phyloP scores from a whole-genome alignment of 129 eudicot species.

The Daucus carota region DNA sequence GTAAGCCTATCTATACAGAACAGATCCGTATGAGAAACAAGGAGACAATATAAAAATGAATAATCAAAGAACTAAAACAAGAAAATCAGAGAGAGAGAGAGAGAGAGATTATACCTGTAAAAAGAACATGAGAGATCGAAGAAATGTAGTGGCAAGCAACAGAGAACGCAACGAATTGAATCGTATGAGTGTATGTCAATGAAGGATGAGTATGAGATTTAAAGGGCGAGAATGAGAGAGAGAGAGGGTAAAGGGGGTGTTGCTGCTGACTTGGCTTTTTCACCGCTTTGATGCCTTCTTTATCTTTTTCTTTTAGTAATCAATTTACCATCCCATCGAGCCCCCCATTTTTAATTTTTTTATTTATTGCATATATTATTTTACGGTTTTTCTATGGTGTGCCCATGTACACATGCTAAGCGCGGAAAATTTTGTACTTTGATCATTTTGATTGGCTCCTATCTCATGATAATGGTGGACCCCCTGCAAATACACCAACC shows the following conservation, averaged over 20 bases:
- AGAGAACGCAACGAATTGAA: not conserved
- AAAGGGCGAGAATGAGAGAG: not conserved
- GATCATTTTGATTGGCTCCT: too few relatives aligned
- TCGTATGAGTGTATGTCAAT: not conserved
- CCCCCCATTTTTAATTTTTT: not conserved
- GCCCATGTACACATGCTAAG: too few relatives aligned
- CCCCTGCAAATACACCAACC: too few relatives aligned
- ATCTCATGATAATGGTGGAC: too few relatives aligned
- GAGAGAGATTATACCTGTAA: not conserved
- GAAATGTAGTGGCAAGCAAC: not conserved
- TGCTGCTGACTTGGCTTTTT: constrained; percentile 3
- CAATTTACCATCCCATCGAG: not conserved
- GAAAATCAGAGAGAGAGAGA: not conserved
- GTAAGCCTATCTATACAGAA: too few relatives aligned
- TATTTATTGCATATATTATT: too few relatives aligned
- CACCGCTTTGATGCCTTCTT: constrained; percentile 4
- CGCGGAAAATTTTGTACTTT: too few relatives aligned
- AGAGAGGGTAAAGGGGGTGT: not conserved
- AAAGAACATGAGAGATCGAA: not conserved
- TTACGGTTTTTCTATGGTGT: too few relatives aligned
- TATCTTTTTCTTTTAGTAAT: not conserved
- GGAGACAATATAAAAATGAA: too few relatives aligned
- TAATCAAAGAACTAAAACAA: not conserved
- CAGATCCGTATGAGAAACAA: too few relatives aligned
- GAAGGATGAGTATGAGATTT: not conserved